These are phyloP conservation scores for Thermothielavioides terrestris DNA, from an alignment of 495 filamentous ascomycete genomes.

Conservation along the genomic window DNA sequence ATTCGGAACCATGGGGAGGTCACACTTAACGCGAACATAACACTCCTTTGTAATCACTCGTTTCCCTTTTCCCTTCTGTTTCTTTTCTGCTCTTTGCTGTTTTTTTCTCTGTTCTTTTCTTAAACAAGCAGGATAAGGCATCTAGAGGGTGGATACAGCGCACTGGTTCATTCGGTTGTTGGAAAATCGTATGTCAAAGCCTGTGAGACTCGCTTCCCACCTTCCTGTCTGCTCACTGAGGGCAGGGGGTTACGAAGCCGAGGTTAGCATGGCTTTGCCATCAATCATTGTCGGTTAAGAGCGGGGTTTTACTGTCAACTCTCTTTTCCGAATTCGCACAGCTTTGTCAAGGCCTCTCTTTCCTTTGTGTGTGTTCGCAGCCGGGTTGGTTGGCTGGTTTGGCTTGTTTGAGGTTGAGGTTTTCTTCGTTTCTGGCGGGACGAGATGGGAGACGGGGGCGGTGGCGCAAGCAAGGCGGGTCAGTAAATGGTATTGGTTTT, in stretches of 20 bases:
- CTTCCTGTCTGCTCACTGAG: no score
- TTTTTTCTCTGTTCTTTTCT: neutral
- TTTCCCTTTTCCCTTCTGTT: neutral
- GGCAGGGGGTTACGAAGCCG: no score
- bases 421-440: no score
- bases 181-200: no score
- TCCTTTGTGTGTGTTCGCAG: neutral
- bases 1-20: no score
- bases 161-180: no score
- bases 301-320: no score
- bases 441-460: neutral
- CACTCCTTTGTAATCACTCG: neutral
- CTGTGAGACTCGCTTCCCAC: no score
- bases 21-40: no score
- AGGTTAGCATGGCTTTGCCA: no score
- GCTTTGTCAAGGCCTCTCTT: neutral
- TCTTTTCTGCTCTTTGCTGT: neutral
- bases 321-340: no score
- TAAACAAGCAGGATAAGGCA: neutral
- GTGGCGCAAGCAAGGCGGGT: neutral
- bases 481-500: neutral
- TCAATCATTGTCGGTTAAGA: no score
- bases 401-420: neutral
- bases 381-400: neutral
- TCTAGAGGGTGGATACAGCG: neutral